Evolutionary conservation across 2,329 filamentous ascomycete species (phyloP).

Genomic region (Pestalotiopsis sp.): DNA sequence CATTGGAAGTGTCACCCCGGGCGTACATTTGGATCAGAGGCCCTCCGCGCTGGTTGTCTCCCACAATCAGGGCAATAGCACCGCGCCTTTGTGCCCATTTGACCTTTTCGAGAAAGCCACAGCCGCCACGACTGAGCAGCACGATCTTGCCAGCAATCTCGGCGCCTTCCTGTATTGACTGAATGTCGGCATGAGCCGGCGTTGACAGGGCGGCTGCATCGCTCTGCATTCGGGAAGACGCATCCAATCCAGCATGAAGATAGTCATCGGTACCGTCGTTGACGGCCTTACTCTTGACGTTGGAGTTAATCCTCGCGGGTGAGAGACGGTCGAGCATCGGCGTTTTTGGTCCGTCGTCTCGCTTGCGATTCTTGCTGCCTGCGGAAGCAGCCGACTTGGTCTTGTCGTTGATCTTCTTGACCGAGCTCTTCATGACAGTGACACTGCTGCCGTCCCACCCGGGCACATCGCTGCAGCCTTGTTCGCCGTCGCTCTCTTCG

Average conservation of each 20-base stretch:
- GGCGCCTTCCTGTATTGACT: conserved; percentile 86
- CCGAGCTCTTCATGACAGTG: conserved; percentile 45
- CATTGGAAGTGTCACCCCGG: conserved; percentile 91
- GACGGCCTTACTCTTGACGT: conserved; percentile 35
- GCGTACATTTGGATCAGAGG: conserved; percentile 97
- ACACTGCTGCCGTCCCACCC: conserved; percentile 74
- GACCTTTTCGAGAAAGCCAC: conserved; percentile 94
- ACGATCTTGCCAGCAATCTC: conserved; percentile 95
- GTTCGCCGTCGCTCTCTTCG: conserved; percentile 73
- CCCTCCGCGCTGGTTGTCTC: conserved; percentile 87
- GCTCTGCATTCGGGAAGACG: conserved; percentile 32
- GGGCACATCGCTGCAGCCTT: conserved; percentile 93
- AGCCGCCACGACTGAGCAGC: conserved; percentile 87
- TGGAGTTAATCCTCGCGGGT: conserved; percentile 25
- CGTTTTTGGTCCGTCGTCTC: conserved; percentile 33
- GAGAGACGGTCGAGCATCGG: conserved; percentile 31
- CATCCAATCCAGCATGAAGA: conserved; percentile 60
- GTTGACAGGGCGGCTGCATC: conserved; percentile 37
- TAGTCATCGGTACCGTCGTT: conserved; percentile 87
- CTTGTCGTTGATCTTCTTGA: conserved; percentile 35
- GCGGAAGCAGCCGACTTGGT: conserved; percentile 27
- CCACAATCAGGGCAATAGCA: conserved; percentile 87
- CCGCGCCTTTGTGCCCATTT: conserved; percentile 95
- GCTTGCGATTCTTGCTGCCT: conserved; percentile 38
- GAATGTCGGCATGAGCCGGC: conserved; percentile 80